Evolutionary conservation across 352 stramenopile species (phyloP).

Genomic region (Globisporangium cederbergense): DNA sequence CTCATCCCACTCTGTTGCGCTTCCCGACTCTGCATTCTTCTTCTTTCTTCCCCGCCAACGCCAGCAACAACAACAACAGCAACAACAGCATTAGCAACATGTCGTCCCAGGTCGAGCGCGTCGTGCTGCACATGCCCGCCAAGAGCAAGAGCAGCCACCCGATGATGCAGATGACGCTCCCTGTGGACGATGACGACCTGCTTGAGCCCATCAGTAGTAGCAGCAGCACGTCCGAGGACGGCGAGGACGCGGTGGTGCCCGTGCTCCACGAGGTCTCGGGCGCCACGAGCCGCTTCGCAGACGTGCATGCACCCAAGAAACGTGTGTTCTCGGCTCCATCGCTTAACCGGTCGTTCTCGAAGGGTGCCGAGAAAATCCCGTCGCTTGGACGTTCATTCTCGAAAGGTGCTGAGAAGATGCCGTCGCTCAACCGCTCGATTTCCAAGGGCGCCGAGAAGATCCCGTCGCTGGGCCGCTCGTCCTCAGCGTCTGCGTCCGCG

Average conservation of each 20-base stretch:
- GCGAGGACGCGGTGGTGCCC: conserved; percentile 8
- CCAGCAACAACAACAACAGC: conserved; percentile 6
- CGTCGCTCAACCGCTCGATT: conserved; percentile 19
- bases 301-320: conserved; percentile 20
- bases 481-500: conserved; percentile 24
- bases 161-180: conserved; percentile 19
- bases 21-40: conserved; percentile 15
- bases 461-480: conserved; percentile 17
- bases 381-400: conserved; percentile 22
- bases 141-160: conserved; percentile 12
- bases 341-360: conserved; percentile 20
- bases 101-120: conserved; percentile 16
- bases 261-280: not conserved
- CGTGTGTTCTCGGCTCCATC: conserved; percentile 36
- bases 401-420: conserved; percentile 10
- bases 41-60: conserved; percentile 5
- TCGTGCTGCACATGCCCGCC: conserved; percentile 5
- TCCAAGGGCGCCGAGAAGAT: conserved; percentile 17
- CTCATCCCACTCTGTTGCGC: conserved; percentile 14
- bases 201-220: not conserved
- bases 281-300: not conserved
- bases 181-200: conserved; percentile 7
- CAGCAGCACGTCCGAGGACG: conserved; percentile 8
- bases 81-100: not conserved
- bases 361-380: conserved; percentile 9